Conservation (phyloP, 2,329 filamentous ascomycete species). For the Cryphonectria radicalis region DNA sequence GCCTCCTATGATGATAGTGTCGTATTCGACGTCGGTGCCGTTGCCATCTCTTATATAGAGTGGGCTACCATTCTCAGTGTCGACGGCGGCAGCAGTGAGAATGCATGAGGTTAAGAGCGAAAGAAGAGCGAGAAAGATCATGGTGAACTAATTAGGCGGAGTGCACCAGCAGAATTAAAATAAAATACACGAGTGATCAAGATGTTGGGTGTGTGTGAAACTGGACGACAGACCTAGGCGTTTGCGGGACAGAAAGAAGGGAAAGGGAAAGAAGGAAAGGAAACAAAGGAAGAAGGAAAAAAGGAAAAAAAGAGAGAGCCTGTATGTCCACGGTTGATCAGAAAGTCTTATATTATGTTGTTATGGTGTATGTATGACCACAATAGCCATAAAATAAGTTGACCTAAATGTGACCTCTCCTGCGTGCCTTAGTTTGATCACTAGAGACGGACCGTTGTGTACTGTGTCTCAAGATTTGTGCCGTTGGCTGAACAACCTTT, state of each 20-base stretch:
- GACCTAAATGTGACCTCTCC: not conserved
- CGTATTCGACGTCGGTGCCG: slow-evolving; percentile 41
- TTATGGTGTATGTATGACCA: not conserved
- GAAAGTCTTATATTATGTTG: not conserved
- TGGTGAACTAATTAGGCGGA: not conserved
- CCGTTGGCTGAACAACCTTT: not conserved
- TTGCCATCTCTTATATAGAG: not conserved
- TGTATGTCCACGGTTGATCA: not conserved
- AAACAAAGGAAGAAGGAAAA: too few relatives aligned
- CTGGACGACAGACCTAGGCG: not conserved
- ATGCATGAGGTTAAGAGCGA: not conserved
- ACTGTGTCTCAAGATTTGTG: not conserved
- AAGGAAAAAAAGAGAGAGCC: not conserved
- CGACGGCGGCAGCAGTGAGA: not conserved
- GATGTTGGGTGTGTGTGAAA: not conserved
- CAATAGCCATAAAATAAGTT: not conserved
- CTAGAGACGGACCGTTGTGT: not conserved
- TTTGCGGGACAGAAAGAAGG: not conserved
- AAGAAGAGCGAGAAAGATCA: not conserved
- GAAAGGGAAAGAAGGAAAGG: not conserved
- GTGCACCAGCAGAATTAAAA: not conserved
- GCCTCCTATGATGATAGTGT: slow-evolving; percentile 62
- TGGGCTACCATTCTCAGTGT: not conserved
- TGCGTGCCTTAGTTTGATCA: not conserved
- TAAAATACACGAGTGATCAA: not conserved